phyloP scores from a whole-genome alignment of 225 moss, liverwort and hornwort genomes.

The Anthoceros angustus region DNA sequence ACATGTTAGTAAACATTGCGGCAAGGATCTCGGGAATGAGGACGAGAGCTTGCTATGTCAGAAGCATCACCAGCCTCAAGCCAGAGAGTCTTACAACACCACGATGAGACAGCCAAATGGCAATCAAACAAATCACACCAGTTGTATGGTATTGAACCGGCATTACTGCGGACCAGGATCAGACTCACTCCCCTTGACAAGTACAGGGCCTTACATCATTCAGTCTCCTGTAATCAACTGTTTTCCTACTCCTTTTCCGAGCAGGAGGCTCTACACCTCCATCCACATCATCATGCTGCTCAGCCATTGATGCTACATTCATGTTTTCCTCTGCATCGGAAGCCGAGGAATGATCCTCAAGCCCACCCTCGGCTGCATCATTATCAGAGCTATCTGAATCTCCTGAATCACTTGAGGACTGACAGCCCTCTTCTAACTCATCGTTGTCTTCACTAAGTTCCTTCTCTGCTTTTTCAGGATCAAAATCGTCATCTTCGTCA shows the following conservation, averaged over 20 bases:
- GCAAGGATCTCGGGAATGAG: too few species aligned
- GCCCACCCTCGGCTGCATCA: slow-evolving; percentile 21
- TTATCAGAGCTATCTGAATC: slow-evolving; percentile 22
- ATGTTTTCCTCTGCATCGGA: slow-evolving; percentile 37
- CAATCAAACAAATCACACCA: background rate
- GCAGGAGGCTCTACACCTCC: slow-evolving; percentile 47
- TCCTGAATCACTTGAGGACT: slow-evolving; percentile 10
- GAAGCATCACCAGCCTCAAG: too few species aligned
- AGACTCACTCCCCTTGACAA: background rate
- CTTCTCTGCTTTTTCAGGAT: slow-evolving; percentile 50
- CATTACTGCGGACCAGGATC: slow-evolving; percentile 7
- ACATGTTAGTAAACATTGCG: background rate
- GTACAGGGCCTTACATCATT: slow-evolving; percentile 46
- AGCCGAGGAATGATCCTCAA: slow-evolving; percentile 15
- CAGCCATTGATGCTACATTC: slow-evolving; percentile 28
- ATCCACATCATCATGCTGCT: slow-evolving; percentile 13
- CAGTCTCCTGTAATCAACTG: slow-evolving; percentile 86
- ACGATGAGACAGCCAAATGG: too few species aligned
- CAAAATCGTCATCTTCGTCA: slow-evolving; percentile 81
- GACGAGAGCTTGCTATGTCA: too few species aligned
- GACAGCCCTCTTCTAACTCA: slow-evolving; percentile 18
- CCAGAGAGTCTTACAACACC: too few species aligned
- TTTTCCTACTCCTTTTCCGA: slow-evolving; percentile 70
- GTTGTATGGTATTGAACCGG: slow-evolving; percentile 11
- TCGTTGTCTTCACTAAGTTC: slow-evolving; percentile 29